A percentile compares a stretch with the other conserved stretches of the same genome.
phyloP scores from a whole-genome alignment of 805 yeast species.

The Wickerhamomyces canadensis region DNA sequence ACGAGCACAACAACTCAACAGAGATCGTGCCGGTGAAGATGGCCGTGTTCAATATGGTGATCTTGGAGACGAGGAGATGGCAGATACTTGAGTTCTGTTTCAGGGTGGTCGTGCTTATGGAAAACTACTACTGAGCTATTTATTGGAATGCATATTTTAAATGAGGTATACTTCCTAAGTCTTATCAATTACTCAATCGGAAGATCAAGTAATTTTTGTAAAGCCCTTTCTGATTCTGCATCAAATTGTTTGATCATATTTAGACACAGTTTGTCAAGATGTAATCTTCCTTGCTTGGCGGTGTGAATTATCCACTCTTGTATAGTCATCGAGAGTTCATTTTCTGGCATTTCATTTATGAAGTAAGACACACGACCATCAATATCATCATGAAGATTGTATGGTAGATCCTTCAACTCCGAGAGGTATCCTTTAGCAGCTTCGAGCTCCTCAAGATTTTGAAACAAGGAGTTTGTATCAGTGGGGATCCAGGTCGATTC shows the following conservation, averaged over 20 bases:
- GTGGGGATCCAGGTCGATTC: constrained; percentile 23
- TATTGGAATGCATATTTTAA: neutral
- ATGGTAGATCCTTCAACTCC: constrained; percentile 16
- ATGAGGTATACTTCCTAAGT: no score
- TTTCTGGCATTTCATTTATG: constrained; percentile 62
- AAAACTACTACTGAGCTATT: neutral
- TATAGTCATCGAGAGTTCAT: constrained; percentile 65
- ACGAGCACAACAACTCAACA: no score
- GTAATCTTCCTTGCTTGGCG: constrained; percentile 47
- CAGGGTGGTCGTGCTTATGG: constrained; percentile 1
- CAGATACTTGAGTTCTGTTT: neutral
- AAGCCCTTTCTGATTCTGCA: constrained; percentile 45
- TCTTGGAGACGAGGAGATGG: constrained; percentile 1
- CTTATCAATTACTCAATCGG: constrained; percentile 20
- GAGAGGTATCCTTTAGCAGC: constrained; percentile 24
- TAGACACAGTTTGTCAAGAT: constrained; percentile 41
- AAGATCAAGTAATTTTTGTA: constrained; percentile 33
- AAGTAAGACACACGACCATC: constrained; percentile 63
- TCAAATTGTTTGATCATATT: constrained; percentile 43
- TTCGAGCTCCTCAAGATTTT: constrained; percentile 24
- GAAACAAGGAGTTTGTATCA: constrained; percentile 23
- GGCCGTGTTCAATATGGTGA: constrained; percentile 1
- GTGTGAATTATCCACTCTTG: constrained; percentile 59
- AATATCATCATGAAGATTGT: constrained; percentile 49
- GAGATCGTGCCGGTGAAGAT: neutral